These are phyloP conservation scores for Kwoniella europaea DNA, from an alignment of 768 basidiomycete genomes.

Conservation along the genomic window DNA sequence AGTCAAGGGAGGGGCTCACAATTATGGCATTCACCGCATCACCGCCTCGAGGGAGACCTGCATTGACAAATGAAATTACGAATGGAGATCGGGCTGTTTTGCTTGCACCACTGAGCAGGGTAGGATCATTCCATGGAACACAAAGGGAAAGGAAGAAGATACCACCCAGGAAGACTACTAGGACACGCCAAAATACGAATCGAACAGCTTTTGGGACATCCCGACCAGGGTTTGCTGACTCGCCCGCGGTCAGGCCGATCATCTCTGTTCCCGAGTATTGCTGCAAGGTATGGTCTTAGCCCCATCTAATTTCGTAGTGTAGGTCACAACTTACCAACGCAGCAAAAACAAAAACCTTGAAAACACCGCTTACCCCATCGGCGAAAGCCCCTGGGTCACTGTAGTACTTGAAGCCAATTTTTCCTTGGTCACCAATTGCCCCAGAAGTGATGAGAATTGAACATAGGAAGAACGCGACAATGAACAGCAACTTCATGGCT, in stretches of 20 bases:
- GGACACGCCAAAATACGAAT: constrained; percentile 22
- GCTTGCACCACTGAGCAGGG: neutral
- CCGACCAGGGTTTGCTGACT: constrained; percentile 15
- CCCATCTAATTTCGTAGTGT: too few relatives aligned
- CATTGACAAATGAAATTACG: constrained; percentile 1
- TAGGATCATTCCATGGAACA: constrained; percentile 8
- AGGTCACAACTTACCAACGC: neutral
- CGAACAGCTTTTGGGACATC: constrained; percentile 23
- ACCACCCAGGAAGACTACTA: constrained; percentile 15
- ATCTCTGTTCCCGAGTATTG: constrained; percentile 17
- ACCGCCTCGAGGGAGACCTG: neutral
- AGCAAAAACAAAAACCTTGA: constrained; percentile 23
- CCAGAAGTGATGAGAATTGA: constrained; percentile 23
- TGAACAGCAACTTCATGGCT: constrained; percentile 9
- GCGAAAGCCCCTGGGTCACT: constrained; percentile 17
- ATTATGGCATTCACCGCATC: constrained; percentile 1
- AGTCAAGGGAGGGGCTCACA: too few relatives aligned
- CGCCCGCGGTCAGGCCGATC: constrained; percentile 14
- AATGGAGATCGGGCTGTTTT: neutral
- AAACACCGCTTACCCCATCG: constrained; percentile 22
- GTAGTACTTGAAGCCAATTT: constrained; percentile 21
- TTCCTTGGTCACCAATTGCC: constrained; percentile 3
- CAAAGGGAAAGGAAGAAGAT: neutral
- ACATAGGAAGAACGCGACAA: constrained; percentile 22
- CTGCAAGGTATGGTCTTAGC: too few relatives aligned